Conservation (phyloP, 1,284 basidiomycete genomes). For the Paramarasmius palmivorus region DNA sequence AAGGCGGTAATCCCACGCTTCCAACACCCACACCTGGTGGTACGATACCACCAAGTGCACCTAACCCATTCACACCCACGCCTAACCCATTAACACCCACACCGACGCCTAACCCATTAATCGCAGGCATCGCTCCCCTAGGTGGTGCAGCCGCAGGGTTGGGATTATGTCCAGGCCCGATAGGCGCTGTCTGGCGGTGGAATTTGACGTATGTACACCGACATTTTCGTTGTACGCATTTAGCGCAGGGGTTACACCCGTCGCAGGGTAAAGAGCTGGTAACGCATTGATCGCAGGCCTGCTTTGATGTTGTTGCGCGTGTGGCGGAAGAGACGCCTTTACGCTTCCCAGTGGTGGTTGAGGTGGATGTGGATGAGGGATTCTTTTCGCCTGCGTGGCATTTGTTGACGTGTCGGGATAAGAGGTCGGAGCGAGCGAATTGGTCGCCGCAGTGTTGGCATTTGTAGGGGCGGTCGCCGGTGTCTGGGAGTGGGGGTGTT, state of each 20-base stretch:
- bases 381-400: conserved; percentile 81
- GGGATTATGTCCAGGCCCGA: conserved; percentile 63
- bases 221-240: conserved; percentile 74
- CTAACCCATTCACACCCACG: too few species aligned
- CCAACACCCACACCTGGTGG: too few species aligned
- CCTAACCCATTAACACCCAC: too few species aligned
- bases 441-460: conserved; percentile 88
- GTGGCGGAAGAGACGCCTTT: conserved; percentile 63
- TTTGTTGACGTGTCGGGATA: conserved; percentile 88
- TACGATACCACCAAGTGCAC: too few species aligned
- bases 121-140: too few species aligned
- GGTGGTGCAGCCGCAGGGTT: conserved; percentile 17
- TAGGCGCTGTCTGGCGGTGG: conserved; percentile 77
- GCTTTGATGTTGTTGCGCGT: conserved; percentile 74
- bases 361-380: conserved; percentile 42
- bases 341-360: conserved; percentile 38
- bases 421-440: conserved; percentile 65
- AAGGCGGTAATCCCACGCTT: too few species aligned
- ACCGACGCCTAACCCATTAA: background rate
- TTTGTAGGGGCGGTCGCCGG: conserved; percentile 90
- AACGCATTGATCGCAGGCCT: conserved; percentile 87
- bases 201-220: conserved; percentile 86
- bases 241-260: conserved; percentile 80
- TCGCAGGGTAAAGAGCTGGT: conserved; percentile 80
- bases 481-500: conserved; percentile 51